A percentile compares a stretch with the other conserved stretches of the same genome.
Evolutionary conservation across 2,329 filamentous ascomycete genomes (phyloP).

Genomic region (Hypoxylon sp.): DNA sequence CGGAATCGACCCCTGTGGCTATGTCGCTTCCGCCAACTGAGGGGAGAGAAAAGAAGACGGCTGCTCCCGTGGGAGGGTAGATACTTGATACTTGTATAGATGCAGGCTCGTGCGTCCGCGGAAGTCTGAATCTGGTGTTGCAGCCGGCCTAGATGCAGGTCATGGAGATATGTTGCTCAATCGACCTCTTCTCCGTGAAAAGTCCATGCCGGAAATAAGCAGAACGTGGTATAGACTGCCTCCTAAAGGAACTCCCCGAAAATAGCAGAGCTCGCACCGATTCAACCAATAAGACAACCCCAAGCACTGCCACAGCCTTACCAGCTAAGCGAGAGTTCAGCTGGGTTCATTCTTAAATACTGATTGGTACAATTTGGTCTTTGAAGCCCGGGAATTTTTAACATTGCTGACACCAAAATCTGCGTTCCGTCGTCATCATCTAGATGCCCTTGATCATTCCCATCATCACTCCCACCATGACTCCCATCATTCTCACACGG

Average conservation of each 20-base stretch:
- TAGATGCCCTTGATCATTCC: no score
- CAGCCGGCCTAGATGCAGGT: neutral
- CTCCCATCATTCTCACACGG: no score
- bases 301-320: slow-evolving; percentile 22
- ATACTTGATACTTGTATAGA: neutral
- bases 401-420: slow-evolving; percentile 5
- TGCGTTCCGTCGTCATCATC: neutral
- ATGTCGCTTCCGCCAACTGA: no score
- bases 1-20: neutral
- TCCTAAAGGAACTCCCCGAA: slow-evolving; percentile 6
- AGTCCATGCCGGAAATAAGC: no score
- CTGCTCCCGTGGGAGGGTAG: neutral
- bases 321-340: slow-evolving; percentile 21
- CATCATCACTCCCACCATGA: no score
- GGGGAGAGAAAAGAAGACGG: no score
- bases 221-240: no score
- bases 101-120: neutral
- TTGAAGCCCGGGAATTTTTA: neutral
- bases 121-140: neutral
- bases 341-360: neutral
- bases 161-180: neutral
- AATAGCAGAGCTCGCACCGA: slow-evolving; percentile 25
- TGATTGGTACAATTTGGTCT: neutral
- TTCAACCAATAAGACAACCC: slow-evolving; percentile 12
- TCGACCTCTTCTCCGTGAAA: neutral